These are phyloP conservation scores for Discostella stelligeroides DNA, from an alignment of 108 stramenopile species.

Conservation along the genomic window DNA sequence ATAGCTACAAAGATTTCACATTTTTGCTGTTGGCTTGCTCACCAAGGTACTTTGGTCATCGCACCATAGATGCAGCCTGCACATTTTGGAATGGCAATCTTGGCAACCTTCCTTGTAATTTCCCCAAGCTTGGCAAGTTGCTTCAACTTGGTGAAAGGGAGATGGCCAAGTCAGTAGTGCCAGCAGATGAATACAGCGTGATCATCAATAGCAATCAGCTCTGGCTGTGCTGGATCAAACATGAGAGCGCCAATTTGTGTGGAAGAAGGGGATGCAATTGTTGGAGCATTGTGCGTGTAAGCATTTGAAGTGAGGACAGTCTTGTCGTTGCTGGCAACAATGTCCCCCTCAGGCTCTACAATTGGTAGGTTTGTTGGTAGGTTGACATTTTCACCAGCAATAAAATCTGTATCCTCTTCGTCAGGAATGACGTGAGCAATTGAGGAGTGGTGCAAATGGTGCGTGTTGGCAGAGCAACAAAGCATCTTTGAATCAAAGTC, in stretches of 20 bases:
- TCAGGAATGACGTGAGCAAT: no score
- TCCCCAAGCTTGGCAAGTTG: background rate
- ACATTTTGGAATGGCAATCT: background rate
- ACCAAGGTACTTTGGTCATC: slow-evolving; percentile 9
- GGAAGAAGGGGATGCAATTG: background rate
- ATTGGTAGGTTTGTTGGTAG: background rate
- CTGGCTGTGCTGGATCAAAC: background rate
- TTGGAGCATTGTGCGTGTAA: background rate
- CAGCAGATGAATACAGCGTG: background rate
- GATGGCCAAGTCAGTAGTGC: slow-evolving; percentile 2
- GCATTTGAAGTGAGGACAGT: background rate
- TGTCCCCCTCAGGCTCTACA: background rate
- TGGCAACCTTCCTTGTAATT: background rate
- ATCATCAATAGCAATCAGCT: background rate
- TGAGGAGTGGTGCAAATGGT: no score
- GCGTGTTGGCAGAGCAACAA: no score
- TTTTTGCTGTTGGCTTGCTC: background rate
- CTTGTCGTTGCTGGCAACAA: background rate
- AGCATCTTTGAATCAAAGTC: no score
- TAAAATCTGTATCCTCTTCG: background rate
- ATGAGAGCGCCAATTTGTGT: background rate
- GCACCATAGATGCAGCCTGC: slow-evolving; percentile 16
- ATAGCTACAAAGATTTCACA: background rate
- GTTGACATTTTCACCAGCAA: background rate
- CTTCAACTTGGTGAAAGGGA: background rate